Evolutionary conservation across 108 stramenopile genomes (phyloP).

Genomic region (Cyclotella distinguenda): DNA sequence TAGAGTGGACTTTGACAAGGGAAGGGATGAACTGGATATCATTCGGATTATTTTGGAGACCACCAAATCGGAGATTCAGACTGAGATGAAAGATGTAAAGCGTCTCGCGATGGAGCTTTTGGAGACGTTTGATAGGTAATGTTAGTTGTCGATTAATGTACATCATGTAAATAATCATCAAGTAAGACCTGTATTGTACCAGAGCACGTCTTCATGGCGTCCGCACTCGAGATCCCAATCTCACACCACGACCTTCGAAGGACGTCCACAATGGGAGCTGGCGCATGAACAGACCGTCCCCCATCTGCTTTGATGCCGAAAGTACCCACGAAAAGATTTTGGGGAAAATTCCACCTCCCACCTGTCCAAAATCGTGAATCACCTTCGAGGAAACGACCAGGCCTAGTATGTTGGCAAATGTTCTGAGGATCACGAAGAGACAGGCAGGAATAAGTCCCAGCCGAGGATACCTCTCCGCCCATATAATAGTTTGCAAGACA

Average conservation of each 20-base stretch:
- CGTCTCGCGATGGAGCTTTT: constrained; percentile 65
- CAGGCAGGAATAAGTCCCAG: constrained; percentile 17
- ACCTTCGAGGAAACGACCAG: constrained; percentile 35
- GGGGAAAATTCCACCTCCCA: constrained; percentile 38
- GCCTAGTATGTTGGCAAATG: constrained; percentile 20
- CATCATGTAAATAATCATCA: no score
- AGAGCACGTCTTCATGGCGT: no score
- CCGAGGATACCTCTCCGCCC: background rate
- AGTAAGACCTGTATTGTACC: no score
- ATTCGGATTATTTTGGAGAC: constrained; percentile 42
- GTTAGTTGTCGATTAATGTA: background rate
- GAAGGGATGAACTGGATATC: constrained; percentile 19
- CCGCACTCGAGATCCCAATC: constrained; percentile 38
- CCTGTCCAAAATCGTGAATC: constrained; percentile 37
- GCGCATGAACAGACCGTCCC: constrained; percentile 26
- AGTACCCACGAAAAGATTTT: constrained; percentile 27
- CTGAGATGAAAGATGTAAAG: constrained; percentile 68
- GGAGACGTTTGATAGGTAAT: no score
- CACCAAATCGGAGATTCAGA: constrained; percentile 58
- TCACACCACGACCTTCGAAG: constrained; percentile 42
- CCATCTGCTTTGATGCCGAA: constrained; percentile 22
- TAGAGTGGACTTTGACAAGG: constrained; percentile 24
- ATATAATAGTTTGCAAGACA: constrained; percentile 19
- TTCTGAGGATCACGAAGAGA: constrained; percentile 30
- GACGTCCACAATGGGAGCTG: constrained; percentile 36